Base-by-base conservation (phyloP, 108 stramenopile species). In the Aurantiochytrium sp. region DNA sequence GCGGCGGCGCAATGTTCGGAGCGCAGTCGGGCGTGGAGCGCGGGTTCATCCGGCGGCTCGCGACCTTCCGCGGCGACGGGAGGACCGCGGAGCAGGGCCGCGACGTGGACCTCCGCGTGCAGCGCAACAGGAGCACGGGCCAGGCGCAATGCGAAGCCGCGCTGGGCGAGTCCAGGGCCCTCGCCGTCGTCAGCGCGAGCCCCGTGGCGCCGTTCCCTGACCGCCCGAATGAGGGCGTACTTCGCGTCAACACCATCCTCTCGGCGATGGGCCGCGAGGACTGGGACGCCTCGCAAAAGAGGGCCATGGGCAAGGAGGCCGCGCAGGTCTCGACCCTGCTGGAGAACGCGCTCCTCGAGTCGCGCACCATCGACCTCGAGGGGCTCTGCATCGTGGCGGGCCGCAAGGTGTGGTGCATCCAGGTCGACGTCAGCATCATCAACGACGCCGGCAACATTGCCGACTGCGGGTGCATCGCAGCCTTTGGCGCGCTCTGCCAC, bases 341-440 rank as follows among this genome's bases (percentile, higher is more conserved):
- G 37, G 92, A 92, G 85, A 36, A 87, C 21, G 55, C 87, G 19
- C 59, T 93, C 68, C 69, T 89, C 21, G 92, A 93, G 15, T 85
- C 87, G 21, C 55, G 89, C 30, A 92, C 92, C 17, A 45, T 93
- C 21, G 92, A 93, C 69, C 87, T 85, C 34, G 92, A 93, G 85
- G 91, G 91, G 39, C 87, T 93, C 17, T 93, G 92, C 87, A 87
- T 92, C 17, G 87, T 91, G 17, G 89, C 92, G 8, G 92, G 92
- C 30, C 68, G 88, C 52, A 91, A 90, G 86, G 92, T 91, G 21
- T 93, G 92, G 92, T 59, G 52, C 52, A 22, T 93, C 45, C 59
- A 89, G 31, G 88, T 88, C 24, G 92, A 93, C 39, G 89, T 93
- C 54, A 85, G 55, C 55, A 37, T 93, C 52, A 87, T 91, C 4